phyloP scores from a whole-genome alignment of 2,329 filamentous ascomycete genomes.

The Sphaerulina musiva region DNA sequence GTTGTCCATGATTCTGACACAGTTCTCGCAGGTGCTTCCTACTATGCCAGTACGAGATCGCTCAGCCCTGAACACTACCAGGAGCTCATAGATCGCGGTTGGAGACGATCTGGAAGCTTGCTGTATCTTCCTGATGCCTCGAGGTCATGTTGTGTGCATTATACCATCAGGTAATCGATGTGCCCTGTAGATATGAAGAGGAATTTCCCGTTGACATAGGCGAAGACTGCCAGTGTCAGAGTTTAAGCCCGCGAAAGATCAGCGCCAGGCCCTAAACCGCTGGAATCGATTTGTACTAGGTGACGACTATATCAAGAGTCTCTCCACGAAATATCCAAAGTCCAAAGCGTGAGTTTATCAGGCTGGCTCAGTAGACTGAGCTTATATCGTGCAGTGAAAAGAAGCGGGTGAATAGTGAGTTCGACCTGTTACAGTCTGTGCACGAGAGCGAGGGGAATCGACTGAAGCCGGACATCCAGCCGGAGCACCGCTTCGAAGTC shows the following conservation, averaged over 20 bases:
- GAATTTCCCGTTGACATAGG: conserved; percentile 5
- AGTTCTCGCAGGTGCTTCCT: conserved; percentile 57
- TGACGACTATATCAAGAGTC: conserved; percentile 59
- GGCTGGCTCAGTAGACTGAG: neutral
- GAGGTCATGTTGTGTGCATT: conserved; percentile 85
- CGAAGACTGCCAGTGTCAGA: conserved; percentile 55
- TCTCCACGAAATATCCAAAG: conserved; percentile 58
- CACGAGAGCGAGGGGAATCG: conserved; percentile 59
- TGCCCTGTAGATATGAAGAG: neutral
- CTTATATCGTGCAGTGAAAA: conserved; percentile 41
- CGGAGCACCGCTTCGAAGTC: conserved; percentile 61
- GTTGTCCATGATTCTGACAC: neutral
- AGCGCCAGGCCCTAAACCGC: conserved; percentile 67
- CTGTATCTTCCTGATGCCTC: conserved; percentile 73
- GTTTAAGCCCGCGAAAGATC: conserved; percentile 63
- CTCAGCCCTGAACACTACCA: conserved; percentile 65
- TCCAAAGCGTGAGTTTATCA: conserved; percentile 52
- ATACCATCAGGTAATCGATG: conserved; percentile 56
- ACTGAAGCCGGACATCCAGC: conserved; percentile 45
- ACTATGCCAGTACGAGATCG: conserved; percentile 59
- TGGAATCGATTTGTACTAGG: conserved; percentile 69
- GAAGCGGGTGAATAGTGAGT: conserved; percentile 59
- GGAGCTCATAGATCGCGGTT: conserved; percentile 64
- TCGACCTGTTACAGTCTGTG: conserved; percentile 59
- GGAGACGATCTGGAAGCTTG: conserved; percentile 60